Percentiles rank a stretch among this genome's conserved stretches.
phyloP scores from a whole-genome alignment of 352 stramenopile species.

The Phytopythium montanum region DNA sequence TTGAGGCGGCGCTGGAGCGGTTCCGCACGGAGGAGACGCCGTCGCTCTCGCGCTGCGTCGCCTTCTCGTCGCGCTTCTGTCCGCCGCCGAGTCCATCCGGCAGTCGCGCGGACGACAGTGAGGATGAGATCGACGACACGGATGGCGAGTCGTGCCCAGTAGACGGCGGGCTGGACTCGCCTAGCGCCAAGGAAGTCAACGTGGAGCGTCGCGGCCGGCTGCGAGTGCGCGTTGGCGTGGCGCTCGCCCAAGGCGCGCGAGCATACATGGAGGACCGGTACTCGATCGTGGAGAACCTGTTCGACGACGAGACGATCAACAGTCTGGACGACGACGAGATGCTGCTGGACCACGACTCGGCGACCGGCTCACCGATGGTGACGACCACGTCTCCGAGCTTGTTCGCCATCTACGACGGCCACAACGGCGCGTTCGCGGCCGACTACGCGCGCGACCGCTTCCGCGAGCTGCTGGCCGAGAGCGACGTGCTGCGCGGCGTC shows the following conservation, averaged over 20 bases:
- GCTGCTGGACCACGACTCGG: constrained; percentile 5
- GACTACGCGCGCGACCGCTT: constrained; percentile 62
- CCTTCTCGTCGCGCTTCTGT: constrained; percentile 48
- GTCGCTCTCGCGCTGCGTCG: constrained; percentile 25
- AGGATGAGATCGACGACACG: constrained; percentile 9
- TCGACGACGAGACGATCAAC: constrained; percentile 25
- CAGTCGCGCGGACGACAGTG: constrained; percentile 11
- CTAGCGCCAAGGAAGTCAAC: background rate
- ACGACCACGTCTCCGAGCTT: constrained; percentile 39
- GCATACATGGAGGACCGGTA: constrained; percentile 83
- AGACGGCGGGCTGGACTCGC: background rate
- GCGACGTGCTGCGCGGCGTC: constrained; percentile 41
- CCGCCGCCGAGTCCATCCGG: constrained; percentile 7
- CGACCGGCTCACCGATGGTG: background rate
- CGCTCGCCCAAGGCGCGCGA: constrained; percentile 55
- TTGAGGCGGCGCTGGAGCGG: constrained; percentile 53
- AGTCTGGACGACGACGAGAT: constrained; percentile 26
- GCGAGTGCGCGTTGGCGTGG: constrained; percentile 45
- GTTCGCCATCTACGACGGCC: constrained; percentile 67
- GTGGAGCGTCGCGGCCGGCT: constrained; percentile 16
- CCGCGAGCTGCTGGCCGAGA: constrained; percentile 47
- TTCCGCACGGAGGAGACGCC: constrained; percentile 39
- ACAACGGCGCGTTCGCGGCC: constrained; percentile 70
- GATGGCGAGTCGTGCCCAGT: constrained; percentile 8
- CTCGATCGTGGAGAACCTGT: constrained; percentile 55